phyloP scores from a whole-genome alignment of 805 yeast genomes.

The Teunomyces aglyptinius region DNA sequence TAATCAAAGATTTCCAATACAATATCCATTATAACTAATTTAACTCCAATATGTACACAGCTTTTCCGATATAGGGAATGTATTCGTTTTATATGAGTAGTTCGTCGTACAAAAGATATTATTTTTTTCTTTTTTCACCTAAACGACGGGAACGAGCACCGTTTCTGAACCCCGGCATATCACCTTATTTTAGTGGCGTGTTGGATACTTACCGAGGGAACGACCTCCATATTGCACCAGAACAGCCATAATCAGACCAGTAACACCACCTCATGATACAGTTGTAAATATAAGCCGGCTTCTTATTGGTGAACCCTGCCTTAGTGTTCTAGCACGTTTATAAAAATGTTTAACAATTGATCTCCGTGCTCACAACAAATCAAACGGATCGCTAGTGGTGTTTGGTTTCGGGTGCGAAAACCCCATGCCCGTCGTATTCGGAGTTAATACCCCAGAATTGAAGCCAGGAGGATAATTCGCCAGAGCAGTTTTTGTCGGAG shows the following conservation, averaged over 20 bases:
- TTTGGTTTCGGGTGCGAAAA: neutral
- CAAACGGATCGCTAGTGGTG: slow-evolving; percentile 11
- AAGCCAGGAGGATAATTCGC: slow-evolving; percentile 35
- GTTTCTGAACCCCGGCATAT: neutral
- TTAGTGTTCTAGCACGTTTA: neutral
- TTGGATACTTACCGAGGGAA: neutral
- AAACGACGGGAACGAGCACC: slow-evolving; percentile 8
- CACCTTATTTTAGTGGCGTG: slow-evolving; percentile 3
- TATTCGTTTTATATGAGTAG: slow-evolving; percentile 1
- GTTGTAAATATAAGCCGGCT: neutral
- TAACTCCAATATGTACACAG: neutral
- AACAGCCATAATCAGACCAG: neutral
- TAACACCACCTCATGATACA: neutral
- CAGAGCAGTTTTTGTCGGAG: neutral
- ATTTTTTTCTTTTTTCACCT: neutral
- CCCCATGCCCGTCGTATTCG: slow-evolving; percentile 14
- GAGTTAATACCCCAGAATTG: slow-evolving; percentile 25
- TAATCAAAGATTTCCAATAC: slow-evolving; percentile 80
- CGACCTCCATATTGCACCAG: neutral
- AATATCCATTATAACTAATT: slow-evolving; percentile 69
- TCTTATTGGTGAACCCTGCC: neutral
- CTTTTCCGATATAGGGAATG: slow-evolving; percentile 3
- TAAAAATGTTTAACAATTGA: neutral
- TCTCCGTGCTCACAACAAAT: slow-evolving; percentile 11
- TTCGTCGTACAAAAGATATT: neutral